phyloP scores from a whole-genome alignment of 1,284 basidiomycete species.

The Neonothopanus nambi region DNA sequence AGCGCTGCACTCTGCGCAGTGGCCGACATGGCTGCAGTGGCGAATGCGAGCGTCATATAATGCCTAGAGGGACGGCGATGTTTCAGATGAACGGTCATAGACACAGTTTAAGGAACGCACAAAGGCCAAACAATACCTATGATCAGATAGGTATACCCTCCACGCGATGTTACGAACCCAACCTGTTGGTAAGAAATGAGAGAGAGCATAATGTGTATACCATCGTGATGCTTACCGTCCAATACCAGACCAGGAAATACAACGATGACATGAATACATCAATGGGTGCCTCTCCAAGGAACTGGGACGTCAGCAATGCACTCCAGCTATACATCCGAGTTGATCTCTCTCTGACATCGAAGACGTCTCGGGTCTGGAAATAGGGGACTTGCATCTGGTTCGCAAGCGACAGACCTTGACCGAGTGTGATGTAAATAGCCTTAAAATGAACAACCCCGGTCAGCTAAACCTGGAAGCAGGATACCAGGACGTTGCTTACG shows the following conservation, averaged over 20 bases:
- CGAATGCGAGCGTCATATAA: conserved; percentile 46
- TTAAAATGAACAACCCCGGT: conserved; percentile 18
- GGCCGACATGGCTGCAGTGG: conserved; percentile 65
- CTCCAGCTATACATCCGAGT: conserved; percentile 83
- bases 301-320: conserved; percentile 59
- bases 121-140: conserved; percentile 47
- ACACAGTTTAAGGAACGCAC: too few species aligned
- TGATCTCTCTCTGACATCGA: conserved; percentile 65
- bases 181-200: too few species aligned
- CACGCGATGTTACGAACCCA: conserved; percentile 47
- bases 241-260: conserved; percentile 54
- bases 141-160: conserved; percentile 54
- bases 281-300: conserved; percentile 41
- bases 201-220: too few species aligned
- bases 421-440: conserved; percentile 50
- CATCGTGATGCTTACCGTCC: too few species aligned
- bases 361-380: conserved; percentile 55
- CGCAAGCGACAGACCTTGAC: conserved; percentile 45
- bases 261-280: conserved; percentile 61
- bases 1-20: conserved; percentile 56
- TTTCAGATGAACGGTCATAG: too few species aligned
- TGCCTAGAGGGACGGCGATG: too few species aligned
- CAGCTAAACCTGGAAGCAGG: not conserved
- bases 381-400: conserved; percentile 59
- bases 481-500: conserved; percentile 28